Evolutionary conservation across 2,329 filamentous ascomycete species (phyloP), one percentile per base, ranked within the genome.

Genomic region (Magnaporthales sp.): DNA sequence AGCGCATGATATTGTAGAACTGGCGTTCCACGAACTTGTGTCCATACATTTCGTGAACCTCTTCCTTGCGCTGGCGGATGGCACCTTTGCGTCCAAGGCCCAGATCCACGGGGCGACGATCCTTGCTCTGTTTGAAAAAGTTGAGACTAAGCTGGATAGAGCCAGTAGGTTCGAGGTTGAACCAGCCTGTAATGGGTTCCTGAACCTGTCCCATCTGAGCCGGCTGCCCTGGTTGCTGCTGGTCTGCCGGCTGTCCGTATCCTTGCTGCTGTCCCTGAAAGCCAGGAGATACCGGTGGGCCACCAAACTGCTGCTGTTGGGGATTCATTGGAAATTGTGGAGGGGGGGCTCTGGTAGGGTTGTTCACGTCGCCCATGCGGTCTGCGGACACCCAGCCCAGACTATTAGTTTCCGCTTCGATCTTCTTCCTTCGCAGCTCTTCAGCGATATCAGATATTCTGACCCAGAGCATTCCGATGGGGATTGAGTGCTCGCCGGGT

Each of bases 1-100:
- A 99, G 69, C 95, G 94, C 95, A 99, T 99, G 75, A 99, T 97
- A 84, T 98, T 99, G 88, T 98, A 99, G 79, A 99, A 99, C 77
- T 97, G 95, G 77, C 97, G 93, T 74, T 95, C 91, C 67, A 98
- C 90, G 75, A 99, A 99, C 80, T 98, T 99, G 88, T 99, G 95
- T 63, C 95, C 95, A 76, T 97, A 97, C 83, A 97, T 97, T 80
- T 99, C 95, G 80, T 97, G 92, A 4, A 99, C 90, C 74, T 98
- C 93, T 78, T 99, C 95, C 81, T 99, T 99, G 75, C 92, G 92
- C 80, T 99, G 94, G 71, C 95, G 92, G 71, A 99, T 93, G 70
- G 95, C 95, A 74, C 94, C 95, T 80, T 97, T 96, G 76, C 95
- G 91, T 70, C 92, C 92, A 70, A 99, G 88, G 74, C 95, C 95